Base-by-base conservation (phyloP, 2,329 filamentous ascomycete genomes). In the Pseudodiploospora longispora region DNA sequence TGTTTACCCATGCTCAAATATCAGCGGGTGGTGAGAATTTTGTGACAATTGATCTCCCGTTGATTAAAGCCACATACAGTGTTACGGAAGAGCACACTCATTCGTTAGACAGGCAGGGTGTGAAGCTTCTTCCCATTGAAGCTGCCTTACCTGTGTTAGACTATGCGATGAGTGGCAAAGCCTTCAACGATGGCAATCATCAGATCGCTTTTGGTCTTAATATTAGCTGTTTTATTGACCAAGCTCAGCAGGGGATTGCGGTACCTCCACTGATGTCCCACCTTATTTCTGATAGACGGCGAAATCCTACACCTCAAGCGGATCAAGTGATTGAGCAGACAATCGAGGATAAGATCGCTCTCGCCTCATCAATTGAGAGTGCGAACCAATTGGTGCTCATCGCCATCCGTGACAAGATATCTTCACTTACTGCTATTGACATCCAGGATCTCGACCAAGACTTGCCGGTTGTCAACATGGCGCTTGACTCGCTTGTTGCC, bases 401-500 rank as follows among this genome's bases (percentile, higher is more conserved):
- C 7, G 42, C 33, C 19, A 40, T 44, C 30, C 27, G 30, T 2
- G 37, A 44, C 7, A 44, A 44, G 30, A 40, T 44, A 4, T 33
- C 42, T 0, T 44, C 42, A 6, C 36, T 44, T 31, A 44, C 42
- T 10, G 37, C 36, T 1, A 27, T 44, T 0, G 42, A 44, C 5
- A 27, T 28, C 1, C 30, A 41, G 10, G 42, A 44, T 4, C 30
- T 44, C 10, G 42, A 44, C 8, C 6, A 35, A 7, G 37, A 44
- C n/a, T 28, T 29, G 27, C 32, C 42, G 3, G 6, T 44, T 36
- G 42, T 36, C 10, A 40, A 44, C 10, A 40, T 40, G 36, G 37
- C 30, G 1, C 42, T 62, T 6, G 60, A 62, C 49, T 61, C 59
- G 12, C 52, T 63, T 9, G 55, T 62, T 6, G 59, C 55, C 1